These are phyloP conservation scores for Exophiala dermatitidis DNA, from an alignment of 2,329 filamentous ascomycete genomes.

Conservation along the genomic window DNA sequence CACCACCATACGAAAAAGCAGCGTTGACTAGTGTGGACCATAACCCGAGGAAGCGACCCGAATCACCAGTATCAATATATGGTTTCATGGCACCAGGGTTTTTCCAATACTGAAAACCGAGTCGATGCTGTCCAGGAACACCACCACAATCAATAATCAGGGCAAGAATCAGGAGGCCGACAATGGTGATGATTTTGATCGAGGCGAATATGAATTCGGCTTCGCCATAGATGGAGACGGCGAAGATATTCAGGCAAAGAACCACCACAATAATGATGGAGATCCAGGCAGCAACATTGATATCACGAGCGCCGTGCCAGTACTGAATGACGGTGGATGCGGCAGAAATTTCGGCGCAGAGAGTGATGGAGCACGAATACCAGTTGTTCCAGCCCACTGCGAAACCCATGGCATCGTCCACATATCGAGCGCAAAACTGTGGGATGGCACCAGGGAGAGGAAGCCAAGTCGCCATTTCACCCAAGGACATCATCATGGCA, in stretches of 20 bases:
- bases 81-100: conserved; percentile 31
- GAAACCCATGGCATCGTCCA: conserved; percentile 41
- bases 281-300: conserved; percentile 31
- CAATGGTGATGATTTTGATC: conserved; percentile 45
- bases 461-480: conserved; percentile 39
- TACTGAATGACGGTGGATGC: conserved; percentile 58
- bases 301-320: conserved; percentile 43
- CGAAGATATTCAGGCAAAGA: conserved; percentile 58
- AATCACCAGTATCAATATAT: conserved; percentile 26
- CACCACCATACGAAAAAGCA: conserved; percentile 47
- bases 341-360: conserved; percentile 54
- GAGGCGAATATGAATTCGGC: conserved; percentile 46
- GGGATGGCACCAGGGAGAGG: conserved; percentile 38
- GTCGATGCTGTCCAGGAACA: conserved; percentile 41
- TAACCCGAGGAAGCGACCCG: conserved; percentile 49
- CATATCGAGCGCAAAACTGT: conserved; percentile 36
- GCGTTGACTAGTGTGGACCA: conserved; percentile 43
- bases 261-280: conserved; percentile 28
- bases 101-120: conserved; percentile 56
- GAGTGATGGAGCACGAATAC: conserved; percentile 37
- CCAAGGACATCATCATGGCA: conserved; percentile 35
- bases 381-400: conserved; percentile 45
- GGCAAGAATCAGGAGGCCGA: conserved; percentile 46
- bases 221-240: conserved; percentile 41
- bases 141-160: conserved; percentile 46